A percentile compares a stretch with the other conserved stretches of the same genome.
These are phyloP conservation scores for Phytophthora litchii DNA, from an alignment of 352 stramenopile genomes.

Conservation along the genomic window DNA sequence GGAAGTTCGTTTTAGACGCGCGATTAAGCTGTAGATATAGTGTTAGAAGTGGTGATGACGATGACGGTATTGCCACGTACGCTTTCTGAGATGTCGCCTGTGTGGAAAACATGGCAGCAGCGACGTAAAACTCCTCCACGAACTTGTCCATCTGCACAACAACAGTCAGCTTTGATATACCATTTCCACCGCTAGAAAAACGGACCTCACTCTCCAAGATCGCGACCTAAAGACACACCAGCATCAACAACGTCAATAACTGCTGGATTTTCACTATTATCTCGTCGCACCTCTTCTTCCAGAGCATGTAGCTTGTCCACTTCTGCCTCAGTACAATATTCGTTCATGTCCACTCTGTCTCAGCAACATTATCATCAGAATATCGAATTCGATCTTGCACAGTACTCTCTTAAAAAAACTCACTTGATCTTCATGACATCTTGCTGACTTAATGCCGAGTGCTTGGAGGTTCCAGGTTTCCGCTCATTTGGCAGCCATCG, in stretches of 20 bases:
- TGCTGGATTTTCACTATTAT: constrained; percentile 6
- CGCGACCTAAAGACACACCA: constrained; percentile 16
- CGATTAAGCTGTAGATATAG: constrained; percentile 11
- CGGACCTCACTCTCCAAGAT: constrained; percentile 31
- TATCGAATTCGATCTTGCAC: background rate
- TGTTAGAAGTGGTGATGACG: no score
- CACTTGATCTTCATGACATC: constrained; percentile 40
- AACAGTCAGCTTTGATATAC: background rate
- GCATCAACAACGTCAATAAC: background rate
- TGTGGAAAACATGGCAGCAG: constrained; percentile 50
- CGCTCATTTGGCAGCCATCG: constrained; percentile 63
- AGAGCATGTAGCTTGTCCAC: constrained; percentile 36
- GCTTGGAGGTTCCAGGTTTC: constrained; percentile 59
- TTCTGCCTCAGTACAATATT: constrained; percentile 41
- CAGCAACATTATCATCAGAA: constrained; percentile 7
- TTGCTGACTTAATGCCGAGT: constrained; percentile 31
- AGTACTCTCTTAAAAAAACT: background rate
- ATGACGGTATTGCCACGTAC: constrained; percentile 28
- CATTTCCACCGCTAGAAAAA: constrained; percentile 1
- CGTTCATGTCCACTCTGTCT: constrained; percentile 40
- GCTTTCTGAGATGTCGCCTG: constrained; percentile 45
- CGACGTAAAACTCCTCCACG: constrained; percentile 67
- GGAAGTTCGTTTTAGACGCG: constrained; percentile 11
- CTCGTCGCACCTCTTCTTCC: constrained; percentile 46
- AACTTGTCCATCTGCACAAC: constrained; percentile 56